phyloP scores from a whole-genome alignment of 768 basidiomycete genomes.

The Tylopilus sp. region DNA sequence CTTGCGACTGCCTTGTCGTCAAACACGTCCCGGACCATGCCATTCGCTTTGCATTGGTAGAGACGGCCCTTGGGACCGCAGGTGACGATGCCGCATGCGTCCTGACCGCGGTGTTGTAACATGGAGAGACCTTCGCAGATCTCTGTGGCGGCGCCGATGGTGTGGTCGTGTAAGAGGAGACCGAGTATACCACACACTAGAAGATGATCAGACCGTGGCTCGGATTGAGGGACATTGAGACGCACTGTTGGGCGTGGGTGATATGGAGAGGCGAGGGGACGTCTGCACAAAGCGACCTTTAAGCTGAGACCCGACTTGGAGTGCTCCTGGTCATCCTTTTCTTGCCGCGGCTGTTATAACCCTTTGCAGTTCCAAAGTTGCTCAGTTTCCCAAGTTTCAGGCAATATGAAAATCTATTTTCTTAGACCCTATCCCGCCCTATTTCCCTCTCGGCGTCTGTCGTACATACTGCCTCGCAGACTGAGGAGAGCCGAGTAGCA shows the following conservation, averaged over 20 bases:
- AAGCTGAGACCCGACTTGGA: not conserved
- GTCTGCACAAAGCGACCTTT: constrained; percentile 8
- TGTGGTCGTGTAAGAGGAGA: constrained; percentile 76
- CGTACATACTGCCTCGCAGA: too few relatives aligned
- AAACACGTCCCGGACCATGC: constrained; percentile 98
- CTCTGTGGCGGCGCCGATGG: constrained; percentile 74
- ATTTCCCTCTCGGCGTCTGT: too few relatives aligned
- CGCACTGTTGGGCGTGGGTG: constrained; percentile 27
- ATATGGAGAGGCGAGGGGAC: not conserved
- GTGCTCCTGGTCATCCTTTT: constrained; percentile 4
- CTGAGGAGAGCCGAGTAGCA: too few relatives aligned
- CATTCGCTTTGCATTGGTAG: constrained; percentile 98
- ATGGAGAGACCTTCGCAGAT: constrained; percentile 94
- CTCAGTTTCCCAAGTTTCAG: too few relatives aligned
- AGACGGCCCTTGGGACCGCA: constrained; percentile 93
- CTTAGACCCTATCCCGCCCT: too few relatives aligned
- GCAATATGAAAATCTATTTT: too few relatives aligned
- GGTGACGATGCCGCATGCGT: constrained; percentile 96
- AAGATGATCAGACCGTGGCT: constrained; percentile 6
- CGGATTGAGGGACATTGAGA: constrained; percentile 1
- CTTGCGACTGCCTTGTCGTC: constrained; percentile 73
- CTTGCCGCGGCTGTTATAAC: not conserved
- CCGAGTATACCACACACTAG: constrained; percentile 93
- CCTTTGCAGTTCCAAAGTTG: too few relatives aligned
- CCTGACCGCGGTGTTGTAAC: constrained; percentile 95